Percentiles rank a stretch among this genome's conserved stretches.
Evolutionary conservation across 1,284 basidiomycete species (phyloP).

Genomic region (Agroathelia rolfsii): DNA sequence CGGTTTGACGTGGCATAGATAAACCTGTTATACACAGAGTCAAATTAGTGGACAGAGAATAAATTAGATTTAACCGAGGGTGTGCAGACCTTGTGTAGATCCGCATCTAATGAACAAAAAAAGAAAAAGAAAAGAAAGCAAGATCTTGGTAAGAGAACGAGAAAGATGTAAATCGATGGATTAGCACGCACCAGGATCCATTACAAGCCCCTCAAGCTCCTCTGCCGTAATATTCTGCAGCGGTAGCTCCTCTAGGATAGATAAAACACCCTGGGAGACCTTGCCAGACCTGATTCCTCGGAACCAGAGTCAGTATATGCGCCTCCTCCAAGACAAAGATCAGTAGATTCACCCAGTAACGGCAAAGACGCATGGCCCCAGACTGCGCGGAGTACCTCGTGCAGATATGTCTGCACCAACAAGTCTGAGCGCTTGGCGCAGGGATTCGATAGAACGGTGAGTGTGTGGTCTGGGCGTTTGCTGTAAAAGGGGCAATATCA

Average conservation of each 20-base stretch:
- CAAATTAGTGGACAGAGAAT: no score
- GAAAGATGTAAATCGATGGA: neutral
- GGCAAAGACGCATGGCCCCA: conserved; percentile 75
- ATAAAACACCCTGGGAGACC: conserved; percentile 67
- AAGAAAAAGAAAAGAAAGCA: conserved; percentile 4
- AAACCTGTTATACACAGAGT: no score
- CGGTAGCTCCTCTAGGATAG: conserved; percentile 65
- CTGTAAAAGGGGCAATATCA: no score
- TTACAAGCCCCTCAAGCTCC: conserved; percentile 48
- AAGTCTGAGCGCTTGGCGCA: conserved; percentile 46
- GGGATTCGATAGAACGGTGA: conserved; percentile 46
- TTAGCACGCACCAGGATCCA: conserved; percentile 34
- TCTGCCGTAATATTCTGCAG: conserved; percentile 46
- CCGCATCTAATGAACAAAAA: conserved; percentile 30
- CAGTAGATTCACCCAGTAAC: conserved; percentile 60
- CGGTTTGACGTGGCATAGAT: conserved; percentile 67
- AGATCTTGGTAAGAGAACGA: conserved; percentile 3
- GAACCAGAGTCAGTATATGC: no score
- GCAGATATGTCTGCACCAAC: conserved; percentile 49
- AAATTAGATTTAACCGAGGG: no score
- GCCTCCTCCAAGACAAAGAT: no score
- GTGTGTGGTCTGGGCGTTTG: conserved; percentile 77
- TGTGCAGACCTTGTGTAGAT: conserved; percentile 38
- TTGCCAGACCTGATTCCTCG: no score
- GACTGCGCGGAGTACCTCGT: conserved; percentile 49